phyloP scores from a whole-genome alignment of 2,329 filamentous ascomycete genomes.

The Colletotrichum sp. region DNA sequence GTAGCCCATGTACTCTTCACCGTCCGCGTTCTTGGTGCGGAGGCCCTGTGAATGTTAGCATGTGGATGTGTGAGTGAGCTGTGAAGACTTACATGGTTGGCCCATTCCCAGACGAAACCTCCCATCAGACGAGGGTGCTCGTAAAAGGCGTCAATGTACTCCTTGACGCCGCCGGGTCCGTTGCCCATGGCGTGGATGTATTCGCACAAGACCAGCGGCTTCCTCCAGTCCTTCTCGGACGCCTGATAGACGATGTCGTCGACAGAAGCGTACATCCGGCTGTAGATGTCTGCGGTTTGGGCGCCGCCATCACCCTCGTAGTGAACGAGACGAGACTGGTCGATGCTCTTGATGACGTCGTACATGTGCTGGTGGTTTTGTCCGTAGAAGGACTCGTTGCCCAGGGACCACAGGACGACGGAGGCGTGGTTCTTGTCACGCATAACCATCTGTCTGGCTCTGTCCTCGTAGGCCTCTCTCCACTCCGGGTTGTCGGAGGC shows the following conservation, averaged over 20 bases:
- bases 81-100: slow-evolving; percentile 51
- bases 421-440: slow-evolving; percentile 65
- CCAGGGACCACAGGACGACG: slow-evolving; percentile 73
- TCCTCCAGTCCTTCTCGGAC: slow-evolving; percentile 45
- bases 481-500: slow-evolving; percentile 65
- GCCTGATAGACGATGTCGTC: slow-evolving; percentile 46
- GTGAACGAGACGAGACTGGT: slow-evolving; percentile 63
- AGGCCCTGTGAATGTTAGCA: slow-evolving; percentile 37
- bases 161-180: slow-evolving; percentile 68
- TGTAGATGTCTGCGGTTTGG: slow-evolving; percentile 65
- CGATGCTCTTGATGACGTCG: slow-evolving; percentile 60
- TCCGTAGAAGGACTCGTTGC: slow-evolving; percentile 75
- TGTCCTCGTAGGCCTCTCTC: slow-evolving; percentile 69
- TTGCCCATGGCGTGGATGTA: slow-evolving; percentile 73
- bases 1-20: slow-evolving; percentile 57
- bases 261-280: slow-evolving; percentile 66
- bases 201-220: slow-evolving; percentile 63
- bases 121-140: slow-evolving; percentile 57
- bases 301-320: slow-evolving; percentile 68
- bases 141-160: slow-evolving; percentile 71
- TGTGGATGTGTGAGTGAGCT: neutral
- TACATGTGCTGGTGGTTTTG: slow-evolving; percentile 72
- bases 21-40: slow-evolving; percentile 44
- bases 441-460: slow-evolving; percentile 66
- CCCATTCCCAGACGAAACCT: slow-evolving; percentile 70